phyloP scores from a whole-genome alignment of 768 basidiomycete genomes.

The Boletales sp. region DNA sequence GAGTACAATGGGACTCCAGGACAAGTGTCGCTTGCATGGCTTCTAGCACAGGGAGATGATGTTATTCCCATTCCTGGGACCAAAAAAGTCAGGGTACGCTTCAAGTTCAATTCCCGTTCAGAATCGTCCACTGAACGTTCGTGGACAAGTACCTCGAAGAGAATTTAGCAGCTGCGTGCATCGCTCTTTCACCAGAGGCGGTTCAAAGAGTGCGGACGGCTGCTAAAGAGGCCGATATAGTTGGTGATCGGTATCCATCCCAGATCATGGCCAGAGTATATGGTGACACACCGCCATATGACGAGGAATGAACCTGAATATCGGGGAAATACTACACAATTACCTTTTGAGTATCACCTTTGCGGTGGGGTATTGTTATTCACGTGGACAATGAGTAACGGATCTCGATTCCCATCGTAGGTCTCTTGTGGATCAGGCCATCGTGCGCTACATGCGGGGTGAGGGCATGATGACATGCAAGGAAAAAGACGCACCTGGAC shows the following conservation, averaged over 20 bases:
- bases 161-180: constrained; percentile 35
- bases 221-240: constrained; percentile 30
- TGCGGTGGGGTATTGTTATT: too few species aligned
- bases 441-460: too few species aligned
- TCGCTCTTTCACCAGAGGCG: constrained; percentile 36
- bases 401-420: too few species aligned
- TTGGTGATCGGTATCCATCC: constrained; percentile 26
- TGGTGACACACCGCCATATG: constrained; percentile 13
- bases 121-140: not conserved
- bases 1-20: constrained; percentile 35
- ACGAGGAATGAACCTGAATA: too few species aligned
- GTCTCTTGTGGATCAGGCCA: too few species aligned
- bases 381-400: too few species aligned
- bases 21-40: constrained; percentile 40
- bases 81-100: constrained; percentile 29
- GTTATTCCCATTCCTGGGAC: constrained; percentile 42
- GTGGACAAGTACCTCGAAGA: constrained; percentile 40
- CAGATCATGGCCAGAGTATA: constrained; percentile 3
- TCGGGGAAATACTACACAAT: too few species aligned
- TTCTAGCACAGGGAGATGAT: constrained; percentile 36
- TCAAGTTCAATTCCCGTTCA: not conserved
- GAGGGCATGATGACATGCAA: too few species aligned
- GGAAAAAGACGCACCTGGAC: too few species aligned
- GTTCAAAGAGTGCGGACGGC: constrained; percentile 34
- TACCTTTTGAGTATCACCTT: too few species aligned